Evolutionary conservation across 2,329 filamentous ascomycete species (phyloP).

Genomic region (Neoascochyta sp.): DNA sequence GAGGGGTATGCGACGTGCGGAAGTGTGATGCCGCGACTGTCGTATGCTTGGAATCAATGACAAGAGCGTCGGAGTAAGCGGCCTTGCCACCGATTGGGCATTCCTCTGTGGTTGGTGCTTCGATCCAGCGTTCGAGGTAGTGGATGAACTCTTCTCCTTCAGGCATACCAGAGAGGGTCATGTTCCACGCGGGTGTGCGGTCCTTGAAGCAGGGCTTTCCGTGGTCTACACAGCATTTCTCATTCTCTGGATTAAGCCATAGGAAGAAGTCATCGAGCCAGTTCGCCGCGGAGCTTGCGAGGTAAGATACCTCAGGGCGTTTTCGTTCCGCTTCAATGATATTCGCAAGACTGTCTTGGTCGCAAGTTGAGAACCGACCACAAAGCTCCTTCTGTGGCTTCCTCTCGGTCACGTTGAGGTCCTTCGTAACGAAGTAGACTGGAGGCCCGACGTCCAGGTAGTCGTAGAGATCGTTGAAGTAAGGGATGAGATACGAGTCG

Average conservation of each 20-base stretch:
- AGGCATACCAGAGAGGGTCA: conserved; percentile 85
- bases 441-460: conserved; percentile 91
- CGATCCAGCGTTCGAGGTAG: conserved; percentile 80
- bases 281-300: conserved; percentile 81
- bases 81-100: conserved; percentile 88
- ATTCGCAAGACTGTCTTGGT: conserved; percentile 78
- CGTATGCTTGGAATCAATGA: conserved; percentile 64
- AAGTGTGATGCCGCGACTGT: conserved; percentile 84
- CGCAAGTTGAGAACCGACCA: conserved; percentile 84
- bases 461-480: conserved; percentile 92
- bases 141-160: conserved; percentile 85
- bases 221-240: conserved; percentile 62
- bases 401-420: conserved; percentile 73
- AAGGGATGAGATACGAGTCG: conserved; percentile 90
- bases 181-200: conserved; percentile 80
- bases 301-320: conserved; percentile 79
- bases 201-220: conserved; percentile 73
- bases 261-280: conserved; percentile 97
- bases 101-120: conserved; percentile 71
- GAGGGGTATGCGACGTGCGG: conserved; percentile 80
- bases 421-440: conserved; percentile 89
- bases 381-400: conserved; percentile 80
- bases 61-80: conserved; percentile 78
- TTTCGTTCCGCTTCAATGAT: conserved; percentile 93
- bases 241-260: conserved; percentile 79